Evolutionary conservation across 768 basidiomycete genomes (phyloP), one percentile per base, ranked within the genome.

Genomic region (Trametes cubensis): DNA sequence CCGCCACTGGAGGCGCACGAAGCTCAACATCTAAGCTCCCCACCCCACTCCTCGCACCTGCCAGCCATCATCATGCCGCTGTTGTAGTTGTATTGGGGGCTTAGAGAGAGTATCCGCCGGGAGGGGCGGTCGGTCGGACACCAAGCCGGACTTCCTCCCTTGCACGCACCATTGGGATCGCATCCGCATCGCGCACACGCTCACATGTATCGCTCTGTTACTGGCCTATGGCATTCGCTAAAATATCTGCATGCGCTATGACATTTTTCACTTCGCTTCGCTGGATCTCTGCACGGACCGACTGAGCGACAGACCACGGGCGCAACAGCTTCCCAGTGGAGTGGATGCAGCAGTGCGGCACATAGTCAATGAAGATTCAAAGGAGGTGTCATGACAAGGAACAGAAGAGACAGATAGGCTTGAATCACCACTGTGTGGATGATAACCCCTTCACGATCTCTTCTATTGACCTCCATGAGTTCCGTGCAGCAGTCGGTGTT

Each of bases 1-100:
- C 70, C 91, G 96, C 76, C 96, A 99, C 84, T 99, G 96, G 96
- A 86, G 96, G 76, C 90, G 96, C 78, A 98, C 96, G 66, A 98
- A 98, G 85, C 87, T 98, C 81, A 95, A 95, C 85, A 89, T 97
- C 78, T 96, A 87, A 82, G 62, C 66, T 10, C 44, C 52, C 49
- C 57, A 39, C 39, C 13, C 39, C 58, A 21, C 49, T 50, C 57
- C 51, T 58, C 54, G 34, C 56, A 30, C 34, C 48, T 47, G 34
- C 26, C 53, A 39, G 45, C 62, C 40, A 46, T 49, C 44, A 44
- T 41, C 46, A 50, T 53, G 54, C 54, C 38, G 63, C 58, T 56
- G 63, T 55, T 64, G 63, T 64, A 60, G 58, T 63, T 63, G 62
- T 63, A 64, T 58, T n/a, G 59, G 58, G 58, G 53, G 49, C 42